Percentiles rank a stretch among this genome's conserved stretches.
Evolutionary conservation across 1,284 basidiomycete genomes (phyloP).

Genomic region (Salmacisia buchloeana): DNA sequence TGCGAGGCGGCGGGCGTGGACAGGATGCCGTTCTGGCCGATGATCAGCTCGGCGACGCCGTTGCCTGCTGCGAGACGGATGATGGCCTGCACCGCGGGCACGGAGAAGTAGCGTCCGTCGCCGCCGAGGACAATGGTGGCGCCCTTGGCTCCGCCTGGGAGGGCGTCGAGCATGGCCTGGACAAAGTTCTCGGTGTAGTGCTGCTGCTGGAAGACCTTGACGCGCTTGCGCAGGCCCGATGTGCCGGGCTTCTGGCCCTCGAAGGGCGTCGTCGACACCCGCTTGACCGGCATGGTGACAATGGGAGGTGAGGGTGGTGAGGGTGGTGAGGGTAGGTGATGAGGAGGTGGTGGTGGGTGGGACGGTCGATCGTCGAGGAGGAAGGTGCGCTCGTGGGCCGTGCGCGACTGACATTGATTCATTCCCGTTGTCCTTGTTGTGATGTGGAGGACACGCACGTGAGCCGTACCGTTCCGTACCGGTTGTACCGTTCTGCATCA

Average conservation of each 20-base stretch:
- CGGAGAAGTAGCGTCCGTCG: conserved; percentile 89
- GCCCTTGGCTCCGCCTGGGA: conserved; percentile 64
- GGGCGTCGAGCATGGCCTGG: conserved; percentile 87
- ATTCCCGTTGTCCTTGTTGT: too few relatives aligned
- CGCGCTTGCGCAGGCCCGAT: conserved; percentile 48
- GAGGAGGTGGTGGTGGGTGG: neutral
- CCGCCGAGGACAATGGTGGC: conserved; percentile 90
- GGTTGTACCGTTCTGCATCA: too few relatives aligned
- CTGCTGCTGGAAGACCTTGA: conserved; percentile 55
- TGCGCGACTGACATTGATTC: too few relatives aligned
- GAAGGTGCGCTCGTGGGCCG: too few relatives aligned
- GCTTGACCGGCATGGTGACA: conserved; percentile 33
- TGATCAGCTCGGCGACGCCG: conserved; percentile 48
- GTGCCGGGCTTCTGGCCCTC: conserved; percentile 51
- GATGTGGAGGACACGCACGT: too few relatives aligned
- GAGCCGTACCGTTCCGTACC: too few relatives aligned
- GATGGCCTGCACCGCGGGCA: conserved; percentile 83
- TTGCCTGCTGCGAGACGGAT: conserved; percentile 86
- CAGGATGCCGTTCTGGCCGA: conserved; percentile 71
- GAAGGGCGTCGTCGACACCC: conserved; percentile 43
- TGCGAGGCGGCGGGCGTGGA: conserved; percentile 96
- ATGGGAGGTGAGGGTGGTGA: neutral
- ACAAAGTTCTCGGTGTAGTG: conserved; percentile 99
- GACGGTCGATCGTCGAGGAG: too few relatives aligned
- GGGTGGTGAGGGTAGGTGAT: neutral